Evolutionary conservation across 2,329 filamentous ascomycete species (phyloP).

Genomic region (Colletotrichum falcatum): DNA sequence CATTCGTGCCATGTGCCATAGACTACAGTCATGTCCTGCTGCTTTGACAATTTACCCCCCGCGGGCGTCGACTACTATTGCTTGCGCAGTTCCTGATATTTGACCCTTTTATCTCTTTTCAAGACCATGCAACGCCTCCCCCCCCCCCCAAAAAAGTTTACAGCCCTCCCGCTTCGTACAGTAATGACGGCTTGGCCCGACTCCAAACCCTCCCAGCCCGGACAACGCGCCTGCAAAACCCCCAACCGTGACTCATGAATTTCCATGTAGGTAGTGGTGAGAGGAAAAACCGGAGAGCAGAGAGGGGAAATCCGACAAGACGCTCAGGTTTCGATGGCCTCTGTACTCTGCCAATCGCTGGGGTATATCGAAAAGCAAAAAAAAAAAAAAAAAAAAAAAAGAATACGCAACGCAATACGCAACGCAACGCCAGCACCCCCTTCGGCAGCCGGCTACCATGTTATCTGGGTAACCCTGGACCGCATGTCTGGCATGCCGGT

Average conservation of each 20-base stretch:
- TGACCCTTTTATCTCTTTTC: constrained; percentile 2
- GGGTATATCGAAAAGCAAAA: constrained; percentile 38
- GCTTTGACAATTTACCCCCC: not conserved
- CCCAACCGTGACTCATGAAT: not conserved
- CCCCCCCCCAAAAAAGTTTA: too few relatives aligned
- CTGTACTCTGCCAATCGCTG: constrained; percentile 25
- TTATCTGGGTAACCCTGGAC: constrained; percentile 58
- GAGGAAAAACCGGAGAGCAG: not conserved
- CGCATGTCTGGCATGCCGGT: constrained; percentile 61
- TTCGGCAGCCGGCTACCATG: constrained; percentile 54
- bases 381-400: constrained; percentile 7
- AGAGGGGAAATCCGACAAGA: not conserved
- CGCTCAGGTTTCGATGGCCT: not conserved
- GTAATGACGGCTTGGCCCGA: not conserved
- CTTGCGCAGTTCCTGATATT: constrained; percentile 37
- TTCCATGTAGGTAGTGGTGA: not conserved
- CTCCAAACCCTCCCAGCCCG: not conserved
- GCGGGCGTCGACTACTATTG: constrained; percentile 22
- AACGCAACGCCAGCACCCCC: not conserved
- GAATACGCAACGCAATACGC: not conserved
- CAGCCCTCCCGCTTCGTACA: not conserved
- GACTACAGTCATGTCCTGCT: not conserved
- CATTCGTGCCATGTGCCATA: not conserved
- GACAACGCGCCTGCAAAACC: not conserved
- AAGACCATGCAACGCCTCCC: constrained; percentile 4